phyloP scores from a whole-genome alignment of 805 yeast genomes.

The Metschnikowia shivogae region DNA sequence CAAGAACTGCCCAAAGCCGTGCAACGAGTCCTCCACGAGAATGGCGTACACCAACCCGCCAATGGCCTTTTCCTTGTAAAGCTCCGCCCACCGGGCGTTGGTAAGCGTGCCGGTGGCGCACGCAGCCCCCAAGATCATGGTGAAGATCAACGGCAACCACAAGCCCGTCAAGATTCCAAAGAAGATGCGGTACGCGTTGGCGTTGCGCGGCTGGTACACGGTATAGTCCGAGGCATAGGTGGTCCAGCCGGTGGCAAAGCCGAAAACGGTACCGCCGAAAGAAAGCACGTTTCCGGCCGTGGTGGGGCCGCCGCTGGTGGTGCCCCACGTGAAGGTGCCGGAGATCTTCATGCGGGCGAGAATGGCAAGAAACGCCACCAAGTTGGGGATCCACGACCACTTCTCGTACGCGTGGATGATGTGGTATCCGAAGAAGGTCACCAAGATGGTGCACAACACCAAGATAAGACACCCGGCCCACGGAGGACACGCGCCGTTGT shows the following conservation, averaged over 20 bases:
- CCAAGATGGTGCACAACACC: conserved; percentile 60
- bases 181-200: conserved; percentile 58
- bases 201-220: conserved; percentile 71
- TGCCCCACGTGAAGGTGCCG: conserved; percentile 47
- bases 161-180: conserved; percentile 61
- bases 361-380: conserved; percentile 67
- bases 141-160: conserved; percentile 62
- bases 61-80: conserved; percentile 51
- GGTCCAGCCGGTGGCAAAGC: conserved; percentile 94
- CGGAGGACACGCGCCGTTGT: conserved; percentile 65
- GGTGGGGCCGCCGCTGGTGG: conserved; percentile 46
- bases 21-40: conserved; percentile 73
- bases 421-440: conserved; percentile 80
- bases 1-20: conserved; percentile 87
- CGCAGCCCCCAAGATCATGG: conserved; percentile 83
- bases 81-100: conserved; percentile 39
- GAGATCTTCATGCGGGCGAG: conserved; percentile 72
- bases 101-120: conserved; percentile 63
- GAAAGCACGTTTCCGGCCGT: conserved; percentile 76
- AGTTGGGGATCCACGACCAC: conserved; percentile 84
- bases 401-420: conserved; percentile 79
- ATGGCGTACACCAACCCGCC: conserved; percentile 85
- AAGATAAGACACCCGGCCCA: conserved; percentile 88
- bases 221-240: conserved; percentile 91
- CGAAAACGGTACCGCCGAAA: conserved; percentile 78